Conservation (phyloP, 345 rosid species). For the Psidium friedrichsthalianum region DNA sequence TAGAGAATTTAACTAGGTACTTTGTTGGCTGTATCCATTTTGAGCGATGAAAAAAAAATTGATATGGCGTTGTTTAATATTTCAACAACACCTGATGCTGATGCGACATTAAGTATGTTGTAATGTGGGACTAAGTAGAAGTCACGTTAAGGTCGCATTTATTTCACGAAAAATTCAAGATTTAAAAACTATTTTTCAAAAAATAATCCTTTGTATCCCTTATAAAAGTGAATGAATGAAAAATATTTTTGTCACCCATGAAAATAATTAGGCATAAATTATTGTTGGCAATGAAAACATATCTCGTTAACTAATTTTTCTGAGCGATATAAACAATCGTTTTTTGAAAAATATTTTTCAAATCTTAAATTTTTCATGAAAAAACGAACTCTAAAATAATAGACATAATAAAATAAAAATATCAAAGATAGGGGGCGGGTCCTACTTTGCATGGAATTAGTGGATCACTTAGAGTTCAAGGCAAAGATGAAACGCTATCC, state of each 20-base stretch:
- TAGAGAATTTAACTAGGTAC: background rate
- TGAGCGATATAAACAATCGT: too few species aligned
- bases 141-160: background rate
- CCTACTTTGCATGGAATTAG: background rate
- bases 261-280: too few species aligned
- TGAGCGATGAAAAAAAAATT: background rate
- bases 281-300: too few species aligned
- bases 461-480: background rate
- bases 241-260: too few species aligned
- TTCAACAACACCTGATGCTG: background rate
- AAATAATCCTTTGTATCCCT: too few species aligned
- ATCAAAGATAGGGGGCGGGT: background rate
- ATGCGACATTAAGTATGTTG: background rate
- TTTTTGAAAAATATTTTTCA: too few species aligned
- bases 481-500: background rate
- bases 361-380: too few species aligned
- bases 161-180: too few species aligned
- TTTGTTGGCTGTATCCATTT: background rate
- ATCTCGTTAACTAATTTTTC: too few species aligned
- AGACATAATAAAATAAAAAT: background rate
- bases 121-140: background rate
- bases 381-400: background rate
- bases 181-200: too few species aligned
- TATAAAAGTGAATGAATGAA: too few species aligned
- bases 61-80: background rate